Evolutionary conservation across 1,284 basidiomycete species (phyloP).

Genomic region (Leccinum angustisporum): DNA sequence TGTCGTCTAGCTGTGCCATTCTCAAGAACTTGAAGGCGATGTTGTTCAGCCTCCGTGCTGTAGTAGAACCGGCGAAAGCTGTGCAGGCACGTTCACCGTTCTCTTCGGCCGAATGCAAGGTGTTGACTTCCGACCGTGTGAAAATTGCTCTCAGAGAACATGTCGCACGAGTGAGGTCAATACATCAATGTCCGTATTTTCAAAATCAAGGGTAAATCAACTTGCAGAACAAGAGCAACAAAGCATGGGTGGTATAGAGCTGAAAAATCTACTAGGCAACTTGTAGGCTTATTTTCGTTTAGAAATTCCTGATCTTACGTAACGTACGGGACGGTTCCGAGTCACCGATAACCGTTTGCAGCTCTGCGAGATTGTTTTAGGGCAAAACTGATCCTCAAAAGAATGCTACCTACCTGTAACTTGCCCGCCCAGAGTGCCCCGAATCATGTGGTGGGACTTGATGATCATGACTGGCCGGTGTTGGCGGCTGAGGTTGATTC

Average conservation of each 20-base stretch:
- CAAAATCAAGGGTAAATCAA: too few species aligned
- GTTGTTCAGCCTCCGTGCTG: not conserved
- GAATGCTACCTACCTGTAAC: constrained; percentile 2
- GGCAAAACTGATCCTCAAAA: not conserved
- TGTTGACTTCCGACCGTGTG: too few species aligned
- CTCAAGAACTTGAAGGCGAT: not conserved
- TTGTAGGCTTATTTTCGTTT: too few species aligned
- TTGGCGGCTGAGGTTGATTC: not conserved
- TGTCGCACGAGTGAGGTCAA: not conserved
- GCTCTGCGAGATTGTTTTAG: not conserved
- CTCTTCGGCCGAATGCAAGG: too few species aligned
- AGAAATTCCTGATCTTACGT: too few species aligned
- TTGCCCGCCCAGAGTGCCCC: not conserved
- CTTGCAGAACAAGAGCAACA: too few species aligned
- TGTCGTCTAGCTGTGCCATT: not conserved
- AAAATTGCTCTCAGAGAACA: too few species aligned
- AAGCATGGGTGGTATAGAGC: too few species aligned
- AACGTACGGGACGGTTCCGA: not conserved
- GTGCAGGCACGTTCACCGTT: too few species aligned
- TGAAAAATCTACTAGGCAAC: too few species aligned
- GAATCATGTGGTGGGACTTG: not conserved
- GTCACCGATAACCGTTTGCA: not conserved
- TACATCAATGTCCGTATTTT: too few species aligned
- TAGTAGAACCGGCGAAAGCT: too few species aligned
- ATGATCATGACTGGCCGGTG: not conserved